A percentile compares a stretch with the other conserved stretches of the same genome.
Conservation (phyloP, 2,329 filamentous ascomycete species). For the Penicillium sp. region DNA sequence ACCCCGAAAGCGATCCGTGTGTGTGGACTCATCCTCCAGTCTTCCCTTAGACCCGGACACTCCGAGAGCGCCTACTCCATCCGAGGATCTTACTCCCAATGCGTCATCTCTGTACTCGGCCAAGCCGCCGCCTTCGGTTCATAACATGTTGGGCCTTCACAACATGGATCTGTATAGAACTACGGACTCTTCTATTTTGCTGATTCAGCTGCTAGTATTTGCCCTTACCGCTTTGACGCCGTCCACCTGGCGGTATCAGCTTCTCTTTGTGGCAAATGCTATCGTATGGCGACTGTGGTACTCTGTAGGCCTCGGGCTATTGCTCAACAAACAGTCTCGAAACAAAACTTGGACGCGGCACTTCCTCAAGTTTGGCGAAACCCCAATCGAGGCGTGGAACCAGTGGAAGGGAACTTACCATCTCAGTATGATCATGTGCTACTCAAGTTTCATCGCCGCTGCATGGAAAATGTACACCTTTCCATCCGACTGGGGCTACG, state of each 20-base stretch:
- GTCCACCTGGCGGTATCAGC: slow-evolving; percentile 66
- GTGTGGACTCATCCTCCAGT: slow-evolving; percentile 25
- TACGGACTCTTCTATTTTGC: slow-evolving; percentile 72
- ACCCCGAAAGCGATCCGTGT: slow-evolving; percentile 51
- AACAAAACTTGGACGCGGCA: slow-evolving; percentile 94
- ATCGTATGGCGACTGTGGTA: slow-evolving; percentile 86
- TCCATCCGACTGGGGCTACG: slow-evolving; percentile 81
- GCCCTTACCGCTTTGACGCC: slow-evolving; percentile 70
- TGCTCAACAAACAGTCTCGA: slow-evolving; percentile 79
- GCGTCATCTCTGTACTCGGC: slow-evolving; percentile 38
- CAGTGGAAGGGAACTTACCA: slow-evolving; percentile 98
- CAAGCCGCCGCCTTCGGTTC: slow-evolving; percentile 60
- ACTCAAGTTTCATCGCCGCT: slow-evolving; percentile 79
- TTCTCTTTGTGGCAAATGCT: slow-evolving; percentile 75
- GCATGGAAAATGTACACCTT: slow-evolving; percentile 94
- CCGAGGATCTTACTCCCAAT: slow-evolving; percentile 34
- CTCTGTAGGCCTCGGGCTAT: slow-evolving; percentile 75
- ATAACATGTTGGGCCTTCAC: slow-evolving; percentile 73
- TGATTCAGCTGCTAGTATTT: slow-evolving; percentile 71
- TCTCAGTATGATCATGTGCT: slow-evolving; percentile 83
- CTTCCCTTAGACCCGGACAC: slow-evolving; percentile 27
- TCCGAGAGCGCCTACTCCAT: slow-evolving; percentile 28
- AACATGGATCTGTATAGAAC: slow-evolving; percentile 87
- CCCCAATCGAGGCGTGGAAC: slow-evolving; percentile 82
- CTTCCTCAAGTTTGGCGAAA: slow-evolving; percentile 95